These are phyloP conservation scores for Claviceps spartinae DNA, from an alignment of 2,329 filamentous ascomycete genomes.

Conservation along the genomic window DNA sequence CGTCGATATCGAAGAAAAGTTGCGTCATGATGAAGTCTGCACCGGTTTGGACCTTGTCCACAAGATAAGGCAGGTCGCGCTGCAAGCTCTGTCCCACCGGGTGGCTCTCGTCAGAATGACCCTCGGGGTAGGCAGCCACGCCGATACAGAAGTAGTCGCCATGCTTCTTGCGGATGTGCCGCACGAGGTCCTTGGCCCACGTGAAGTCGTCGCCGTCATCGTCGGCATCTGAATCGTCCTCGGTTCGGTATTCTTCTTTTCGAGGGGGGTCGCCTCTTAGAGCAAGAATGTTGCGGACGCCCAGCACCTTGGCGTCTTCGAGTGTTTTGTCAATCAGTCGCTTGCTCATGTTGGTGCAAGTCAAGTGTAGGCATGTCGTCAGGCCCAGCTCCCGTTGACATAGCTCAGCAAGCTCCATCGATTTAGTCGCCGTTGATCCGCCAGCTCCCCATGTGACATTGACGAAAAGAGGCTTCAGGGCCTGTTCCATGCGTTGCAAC, in stretches of 20 bases:
- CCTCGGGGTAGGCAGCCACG: conserved; percentile 89
- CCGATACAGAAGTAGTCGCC: conserved; percentile 95
- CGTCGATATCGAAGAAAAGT: conserved; percentile 81
- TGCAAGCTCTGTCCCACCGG: conserved; percentile 57
- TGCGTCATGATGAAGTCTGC: conserved; percentile 99
- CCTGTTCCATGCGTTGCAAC: conserved; percentile 87
- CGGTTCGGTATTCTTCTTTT: conserved; percentile 68
- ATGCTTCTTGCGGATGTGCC: conserved; percentile 72
- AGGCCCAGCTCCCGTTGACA: conserved; percentile 85
- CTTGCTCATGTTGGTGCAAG: conserved; percentile 94
- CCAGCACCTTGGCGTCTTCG: conserved; percentile 78
- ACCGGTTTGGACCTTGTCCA: conserved; percentile 82
- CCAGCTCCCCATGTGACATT: conserved; percentile 98
- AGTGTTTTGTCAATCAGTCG: conserved; percentile 75
- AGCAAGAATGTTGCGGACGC: conserved; percentile 87
- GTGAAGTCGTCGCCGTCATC: conserved; percentile 65
- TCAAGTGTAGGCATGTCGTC: conserved; percentile 90
- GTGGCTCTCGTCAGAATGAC: conserved; percentile 81
- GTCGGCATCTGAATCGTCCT: conserved; percentile 38
- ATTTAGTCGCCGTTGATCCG: conserved; percentile 81
- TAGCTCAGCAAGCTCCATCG: conserved; percentile 84
- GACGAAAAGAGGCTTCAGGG: conserved; percentile 82
- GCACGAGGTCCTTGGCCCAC: conserved; percentile 80
- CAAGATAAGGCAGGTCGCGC: conserved; percentile 73
- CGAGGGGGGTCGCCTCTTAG: conserved; percentile 83